Evolutionary conservation across 352 stramenopile species (phyloP), one percentile per base, ranked within the genome.

Genomic region (Phytophthora sansomeana): DNA sequence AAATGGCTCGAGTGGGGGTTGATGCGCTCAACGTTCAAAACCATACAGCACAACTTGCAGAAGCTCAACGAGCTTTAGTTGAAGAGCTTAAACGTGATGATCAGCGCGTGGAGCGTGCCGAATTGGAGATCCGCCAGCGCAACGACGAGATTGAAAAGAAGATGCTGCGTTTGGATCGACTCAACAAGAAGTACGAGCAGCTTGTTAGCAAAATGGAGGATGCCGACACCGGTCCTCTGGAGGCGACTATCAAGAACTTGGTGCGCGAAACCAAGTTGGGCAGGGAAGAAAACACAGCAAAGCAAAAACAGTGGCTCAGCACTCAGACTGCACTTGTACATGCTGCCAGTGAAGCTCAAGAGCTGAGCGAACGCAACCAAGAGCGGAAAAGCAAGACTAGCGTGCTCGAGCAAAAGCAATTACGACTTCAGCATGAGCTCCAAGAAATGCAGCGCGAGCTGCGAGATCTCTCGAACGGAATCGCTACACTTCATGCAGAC

Each of bases 101-200:
- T 61, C 74, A 91, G 28, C 70, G 88, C 11, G 95, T 98, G 16
- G 90, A 96, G 63, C 95, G 97, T 67, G 90, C 96, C 39, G 88
- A 98, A 74, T 62, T 96, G 19, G 95, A 98, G 69, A 97, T 98
- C 53, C 89, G 91, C 7, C 95, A 98, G 74, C 83, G 91, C 13
- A 97, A 98, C 58, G 93, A 98, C 73, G 92, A 98, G 61, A 98
- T 98, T 19, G 96, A 98, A 58, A 98, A 98, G 75, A 98, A 98
- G 61, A 97, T 97, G 78, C 85, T 95, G 55, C 83, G 89, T 0
- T 77, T 98, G 7, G 94, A 98, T 66, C 80, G 90, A 4, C 78
- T 98, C 7, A 98, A 98, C 78, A 90, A 95, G 30, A 98, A 98
- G 67, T 98, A 98, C 62, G 93, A 98, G 63, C 89, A 96, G 65